These are phyloP conservation scores for Penicillium polonicum DNA, from an alignment of 2,329 filamentous ascomycete species.

Conservation along the genomic window DNA sequence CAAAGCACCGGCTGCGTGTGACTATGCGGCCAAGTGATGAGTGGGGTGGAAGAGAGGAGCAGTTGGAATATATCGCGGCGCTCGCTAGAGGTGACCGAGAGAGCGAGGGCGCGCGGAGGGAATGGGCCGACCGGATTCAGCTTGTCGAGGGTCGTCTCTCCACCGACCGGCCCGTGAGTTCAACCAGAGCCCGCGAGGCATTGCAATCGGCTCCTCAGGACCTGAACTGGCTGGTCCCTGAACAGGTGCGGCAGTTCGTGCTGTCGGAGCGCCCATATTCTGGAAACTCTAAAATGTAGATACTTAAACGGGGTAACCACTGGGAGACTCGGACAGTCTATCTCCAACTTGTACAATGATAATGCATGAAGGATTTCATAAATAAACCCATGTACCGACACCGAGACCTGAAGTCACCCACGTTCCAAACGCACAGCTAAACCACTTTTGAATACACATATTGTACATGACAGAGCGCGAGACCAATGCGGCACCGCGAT, in stretches of 20 bases:
- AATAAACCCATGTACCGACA: not conserved
- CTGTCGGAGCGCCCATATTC: slow-evolving; percentile 34
- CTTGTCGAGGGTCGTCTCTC: slow-evolving; percentile 41
- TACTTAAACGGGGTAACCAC: not conserved
- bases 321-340: not conserved
- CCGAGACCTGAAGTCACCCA: not conserved
- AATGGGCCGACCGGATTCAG: slow-evolving; percentile 46
- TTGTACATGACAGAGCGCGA: not conserved
- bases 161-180: slow-evolving; percentile 42
- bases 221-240: slow-evolving; percentile 39
- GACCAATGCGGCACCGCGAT: not conserved
- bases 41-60: slow-evolving; percentile 42
- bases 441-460: slow-evolving; percentile 5
- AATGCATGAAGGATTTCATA: slow-evolving; percentile 3
- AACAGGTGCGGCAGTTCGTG: slow-evolving; percentile 35
- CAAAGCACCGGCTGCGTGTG: slow-evolving; percentile 45
- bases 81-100: slow-evolving; percentile 41
- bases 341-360: not conserved
- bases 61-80: slow-evolving; percentile 38
- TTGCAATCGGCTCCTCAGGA: slow-evolving; percentile 30
- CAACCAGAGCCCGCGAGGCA: slow-evolving; percentile 44
- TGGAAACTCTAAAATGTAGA: not conserved
- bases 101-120: slow-evolving; percentile 37
- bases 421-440: not conserved
- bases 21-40: slow-evolving; percentile 44